phyloP scores from a whole-genome alignment of 2,329 filamentous ascomycete genomes.

The Colletotrichum coccodes region DNA sequence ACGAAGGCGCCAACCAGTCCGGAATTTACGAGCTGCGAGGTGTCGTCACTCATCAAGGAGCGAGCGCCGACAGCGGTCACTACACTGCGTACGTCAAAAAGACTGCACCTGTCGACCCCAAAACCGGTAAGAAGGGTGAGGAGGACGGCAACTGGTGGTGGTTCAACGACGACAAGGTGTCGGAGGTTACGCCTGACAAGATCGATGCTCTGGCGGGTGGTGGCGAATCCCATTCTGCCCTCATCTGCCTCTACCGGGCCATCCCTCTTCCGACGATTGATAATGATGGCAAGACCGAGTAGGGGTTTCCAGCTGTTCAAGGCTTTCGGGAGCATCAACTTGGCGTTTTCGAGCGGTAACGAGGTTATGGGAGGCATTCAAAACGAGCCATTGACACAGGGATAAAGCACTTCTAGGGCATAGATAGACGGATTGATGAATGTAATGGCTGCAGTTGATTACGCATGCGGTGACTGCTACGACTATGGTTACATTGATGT shows the following conservation, averaged over 20 bases:
- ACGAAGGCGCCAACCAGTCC: slow-evolving; percentile 90
- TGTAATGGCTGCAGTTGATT: slow-evolving; percentile 20
- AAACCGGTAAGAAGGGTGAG: slow-evolving; percentile 79
- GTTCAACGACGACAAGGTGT: slow-evolving; percentile 99
- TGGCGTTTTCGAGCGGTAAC: slow-evolving; percentile 32
- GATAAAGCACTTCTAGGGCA: slow-evolving; percentile 14
- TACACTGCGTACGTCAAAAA: slow-evolving; percentile 99
- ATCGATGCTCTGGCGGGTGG: slow-evolving; percentile 91
- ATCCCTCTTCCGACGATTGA: slow-evolving; percentile 73
- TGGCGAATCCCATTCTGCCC: slow-evolving; percentile 85
- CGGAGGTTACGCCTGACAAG: slow-evolving; percentile 90
- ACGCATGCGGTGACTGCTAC: not conserved
- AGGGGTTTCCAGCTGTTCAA: slow-evolving; percentile 33
- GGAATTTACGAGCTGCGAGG: slow-evolving; percentile 95
- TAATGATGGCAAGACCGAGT: slow-evolving; percentile 43
- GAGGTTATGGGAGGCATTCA: slow-evolving; percentile 29
- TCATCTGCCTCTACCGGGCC: slow-evolving; percentile 82
- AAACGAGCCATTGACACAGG: slow-evolving; percentile 19
- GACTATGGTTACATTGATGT: not conserved
- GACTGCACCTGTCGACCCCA: slow-evolving; percentile 75
- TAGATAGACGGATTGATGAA: slow-evolving; percentile 26
- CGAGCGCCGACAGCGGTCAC: slow-evolving; percentile 95
- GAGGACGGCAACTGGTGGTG: slow-evolving; percentile 99
- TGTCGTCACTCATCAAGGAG: slow-evolving; percentile 95
- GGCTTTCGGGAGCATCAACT: slow-evolving; percentile 18